A percentile compares a stretch with the other conserved stretches of the same genome.
phyloP scores from a whole-genome alignment of 2,329 filamentous ascomycete genomes.

The Botrytis medusae region DNA sequence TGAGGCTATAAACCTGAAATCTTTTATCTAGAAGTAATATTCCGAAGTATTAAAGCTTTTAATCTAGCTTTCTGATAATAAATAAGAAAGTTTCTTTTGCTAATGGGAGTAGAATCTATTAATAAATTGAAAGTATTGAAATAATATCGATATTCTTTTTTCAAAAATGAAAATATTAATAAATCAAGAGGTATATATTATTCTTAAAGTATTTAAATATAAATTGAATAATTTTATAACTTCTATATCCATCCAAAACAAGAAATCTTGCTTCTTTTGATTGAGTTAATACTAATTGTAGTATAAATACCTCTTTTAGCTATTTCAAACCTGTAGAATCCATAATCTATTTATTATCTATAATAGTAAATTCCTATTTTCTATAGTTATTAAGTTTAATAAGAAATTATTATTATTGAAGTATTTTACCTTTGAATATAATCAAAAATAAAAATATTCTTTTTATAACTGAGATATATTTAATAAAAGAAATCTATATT shows the following conservation, averaged over 20 bases:
- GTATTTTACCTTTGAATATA: conserved; percentile 23
- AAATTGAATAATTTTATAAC: conserved; percentile 15
- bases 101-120: too few relatives aligned
- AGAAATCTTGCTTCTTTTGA: conserved; percentile 2
- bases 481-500: conserved; percentile 23
- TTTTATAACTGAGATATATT: conserved; percentile 19
- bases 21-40: too few relatives aligned
- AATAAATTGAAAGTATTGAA: too few relatives aligned
- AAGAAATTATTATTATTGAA: conserved; percentile 22
- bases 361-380: conserved; percentile 17
- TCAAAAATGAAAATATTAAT: too few relatives aligned
- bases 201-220: neutral
- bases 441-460: neutral
- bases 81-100: too few relatives aligned
- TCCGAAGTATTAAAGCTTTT: too few relatives aligned
- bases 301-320: conserved; percentile 21
- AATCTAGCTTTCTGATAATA: too few relatives aligned
- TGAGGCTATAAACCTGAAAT: too few relatives aligned
- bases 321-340: conserved; percentile 21
- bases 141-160: too few relatives aligned
- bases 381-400: conserved; percentile 6
- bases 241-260: conserved; percentile 20
- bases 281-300: too few relatives aligned
- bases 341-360: conserved; percentile 21
- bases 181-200: too few relatives aligned